Evolutionary conservation across 495 filamentous ascomycete genomes (phyloP), one percentile per base, ranked within the genome.

Genomic region (Endocarpon pusillum): DNA sequence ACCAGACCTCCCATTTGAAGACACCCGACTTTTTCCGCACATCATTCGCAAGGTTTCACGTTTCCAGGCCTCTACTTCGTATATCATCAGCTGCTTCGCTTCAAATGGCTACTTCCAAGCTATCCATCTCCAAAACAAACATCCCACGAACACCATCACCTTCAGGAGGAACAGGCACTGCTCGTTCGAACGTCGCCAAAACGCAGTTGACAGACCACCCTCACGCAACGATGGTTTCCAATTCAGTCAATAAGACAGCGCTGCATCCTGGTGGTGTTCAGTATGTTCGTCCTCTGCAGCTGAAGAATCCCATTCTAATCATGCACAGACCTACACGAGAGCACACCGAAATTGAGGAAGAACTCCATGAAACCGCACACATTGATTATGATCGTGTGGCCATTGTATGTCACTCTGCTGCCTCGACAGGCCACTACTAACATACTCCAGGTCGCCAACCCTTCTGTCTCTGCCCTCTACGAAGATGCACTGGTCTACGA

Each of bases 401-500:
- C 38, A 97, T 97, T 66, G 86, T 93, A 66, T 51, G 77, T 3
- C 40, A 18, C 37, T 19, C 33, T 26, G n/a, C 6, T 24, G 18
- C 22, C 20, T 22, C 22, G 21, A 22, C 35, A 42, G 45, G 35
- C 39, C 40, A 37, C 43, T 29, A 42, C 40, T 26, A 34, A 48
- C 33, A 27, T 37, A 39, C 21, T 17, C 21, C 47, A 91, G 83
- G 81, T 89, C 45, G 76, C 79, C 61, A 93, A 89, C 59, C 75
- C 83, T 50, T 70, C 86, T 23, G 89, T 94, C 38, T 73, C 91
- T 46, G 81, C 89, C 40, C 71, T 97, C 41, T 96, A 97, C 67
- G 89, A 97, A 71, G 89, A 97, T 78, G 89, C 89, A 36, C 70
- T 97, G 32, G 89, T 96, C 44, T 97, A 96, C 65, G 89, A 97